Evolutionary conservation across 1,284 basidiomycete genomes (phyloP), one percentile per base, ranked within the genome.

Genomic region (Cutaneotrichosporon curvatum): DNA sequence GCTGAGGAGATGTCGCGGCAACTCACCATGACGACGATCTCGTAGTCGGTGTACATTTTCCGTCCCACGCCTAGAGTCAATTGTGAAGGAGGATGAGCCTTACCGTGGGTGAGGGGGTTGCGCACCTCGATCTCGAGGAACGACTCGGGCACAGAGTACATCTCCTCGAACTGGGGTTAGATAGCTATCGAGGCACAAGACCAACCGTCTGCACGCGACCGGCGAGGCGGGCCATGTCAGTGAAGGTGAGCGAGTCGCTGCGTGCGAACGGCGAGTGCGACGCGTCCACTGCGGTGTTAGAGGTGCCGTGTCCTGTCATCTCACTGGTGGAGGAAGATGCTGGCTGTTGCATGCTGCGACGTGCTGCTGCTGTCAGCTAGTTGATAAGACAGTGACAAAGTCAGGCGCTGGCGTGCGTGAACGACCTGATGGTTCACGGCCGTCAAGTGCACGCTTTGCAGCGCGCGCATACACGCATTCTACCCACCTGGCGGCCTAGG

Each of bases 41-140:
- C 94, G 67, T 98, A 98, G 77, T 98, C 92, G 39, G 94, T 99
- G 72, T 88, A 98, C 90, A 94, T 95, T 78, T 96, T 96, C 60
- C 94, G 77, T 30, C 91, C 90, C 63, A 90, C 89, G 31, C 88
- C 88, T 91, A n/a, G 20, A 4, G 47, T 43, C n/a, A 41, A 42
- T 20, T 15, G 11, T 32, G 23, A 45, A 35, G 16, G n/a, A 22
- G 19, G 10, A 21, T 38, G 36, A 44, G 20, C 19, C 4, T 22
- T 60, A 89, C 91, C 92, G 63, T 97, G 92, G 0, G 95, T 99
- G 71, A 94, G 86, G 2, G 94, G 90, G 67, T 95, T 96, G 59
- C 87, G 77, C 8, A 98, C 90, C 73, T 99, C 95, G 59, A 99
- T 96, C 75, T 98, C 95, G 47, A 98, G 76, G 71, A 96, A 97